Percentiles rank a stretch among this genome's conserved stretches.
Evolutionary conservation across 1,284 basidiomycete genomes (phyloP).

Genomic region (Austroboletus rostrupii): DNA sequence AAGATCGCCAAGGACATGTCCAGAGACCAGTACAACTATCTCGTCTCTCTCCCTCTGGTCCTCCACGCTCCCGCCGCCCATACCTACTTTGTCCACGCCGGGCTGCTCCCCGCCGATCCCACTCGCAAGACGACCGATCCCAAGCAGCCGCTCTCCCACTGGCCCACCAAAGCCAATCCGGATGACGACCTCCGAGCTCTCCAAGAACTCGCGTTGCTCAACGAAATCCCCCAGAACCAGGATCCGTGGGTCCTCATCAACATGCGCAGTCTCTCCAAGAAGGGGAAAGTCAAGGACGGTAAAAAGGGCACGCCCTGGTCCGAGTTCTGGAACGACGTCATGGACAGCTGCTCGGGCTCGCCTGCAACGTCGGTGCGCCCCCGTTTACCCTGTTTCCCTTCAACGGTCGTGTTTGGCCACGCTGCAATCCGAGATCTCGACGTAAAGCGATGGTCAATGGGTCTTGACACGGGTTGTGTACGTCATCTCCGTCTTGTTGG

Average conservation of each 20-base stretch:
- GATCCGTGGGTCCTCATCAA: constrained; percentile 75
- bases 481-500: constrained; percentile 21
- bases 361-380: constrained; percentile 11
- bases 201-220: constrained; percentile 61
- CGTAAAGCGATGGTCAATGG: constrained; percentile 74
- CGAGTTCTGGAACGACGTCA: constrained; percentile 68
- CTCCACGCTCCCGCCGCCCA: constrained; percentile 78
- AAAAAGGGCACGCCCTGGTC: constrained; percentile 70
- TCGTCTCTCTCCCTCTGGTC: constrained; percentile 65
- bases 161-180: constrained; percentile 42
- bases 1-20: constrained; percentile 64
- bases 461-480: constrained; percentile 81
- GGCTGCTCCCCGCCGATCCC: constrained; percentile 72
- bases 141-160: constrained; percentile 63
- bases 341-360: constrained; percentile 63
- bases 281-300: constrained; percentile 53
- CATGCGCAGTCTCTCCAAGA: constrained; percentile 62
- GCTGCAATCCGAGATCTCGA: constrained; percentile 73
- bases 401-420: constrained; percentile 82
- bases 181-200: constrained; percentile 36
- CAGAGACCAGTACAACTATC: constrained; percentile 58
- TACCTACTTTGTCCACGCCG: constrained; percentile 79
- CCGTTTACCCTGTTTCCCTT: constrained; percentile 64
- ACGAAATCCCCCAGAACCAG: constrained; percentile 66
- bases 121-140: constrained; percentile 41